phyloP scores from a whole-genome alignment of 768 basidiomycete species.

The Hydnum rufescens region DNA sequence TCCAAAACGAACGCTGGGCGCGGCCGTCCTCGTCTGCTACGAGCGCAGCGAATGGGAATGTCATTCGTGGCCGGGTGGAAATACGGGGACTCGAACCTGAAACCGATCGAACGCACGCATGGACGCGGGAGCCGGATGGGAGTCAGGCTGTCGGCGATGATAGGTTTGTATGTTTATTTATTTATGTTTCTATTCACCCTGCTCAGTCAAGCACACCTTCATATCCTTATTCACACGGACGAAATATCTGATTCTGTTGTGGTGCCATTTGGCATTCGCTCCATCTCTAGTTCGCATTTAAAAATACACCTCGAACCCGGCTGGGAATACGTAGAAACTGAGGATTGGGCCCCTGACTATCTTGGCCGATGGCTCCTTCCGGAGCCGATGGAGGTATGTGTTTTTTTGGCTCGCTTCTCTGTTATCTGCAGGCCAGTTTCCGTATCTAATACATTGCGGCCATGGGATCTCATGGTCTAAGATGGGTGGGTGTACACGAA shows the following conservation, averaged over 20 bases:
- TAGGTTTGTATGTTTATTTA: constrained; percentile 29
- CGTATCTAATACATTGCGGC: not conserved
- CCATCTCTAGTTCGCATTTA: constrained; percentile 37
- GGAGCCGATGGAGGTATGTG: constrained; percentile 20
- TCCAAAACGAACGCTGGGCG: constrained; percentile 58
- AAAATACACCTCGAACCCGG: constrained; percentile 57
- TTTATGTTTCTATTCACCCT: constrained; percentile 6
- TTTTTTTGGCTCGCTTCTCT: not conserved
- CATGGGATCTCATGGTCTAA: constrained; percentile 14
- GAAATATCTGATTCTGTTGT: no score
- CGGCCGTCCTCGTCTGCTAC: constrained; percentile 2
- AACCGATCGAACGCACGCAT: constrained; percentile 32
- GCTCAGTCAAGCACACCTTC: no score
- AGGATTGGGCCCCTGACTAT: constrained; percentile 57
- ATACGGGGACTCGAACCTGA: constrained; percentile 18
- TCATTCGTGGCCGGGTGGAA: constrained; percentile 19
- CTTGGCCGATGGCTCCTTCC: constrained; percentile 32
- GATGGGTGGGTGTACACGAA: constrained; percentile 75
- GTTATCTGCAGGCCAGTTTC: not conserved
- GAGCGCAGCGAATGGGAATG: not conserved
- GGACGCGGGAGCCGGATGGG: constrained; percentile 54
- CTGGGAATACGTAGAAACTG: constrained; percentile 56
- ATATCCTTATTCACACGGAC: no score
- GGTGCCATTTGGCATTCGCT: no score
- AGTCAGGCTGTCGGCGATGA: constrained; percentile 45